phyloP scores from a whole-genome alignment of 768 basidiomycete genomes.

The Imleria badia region DNA sequence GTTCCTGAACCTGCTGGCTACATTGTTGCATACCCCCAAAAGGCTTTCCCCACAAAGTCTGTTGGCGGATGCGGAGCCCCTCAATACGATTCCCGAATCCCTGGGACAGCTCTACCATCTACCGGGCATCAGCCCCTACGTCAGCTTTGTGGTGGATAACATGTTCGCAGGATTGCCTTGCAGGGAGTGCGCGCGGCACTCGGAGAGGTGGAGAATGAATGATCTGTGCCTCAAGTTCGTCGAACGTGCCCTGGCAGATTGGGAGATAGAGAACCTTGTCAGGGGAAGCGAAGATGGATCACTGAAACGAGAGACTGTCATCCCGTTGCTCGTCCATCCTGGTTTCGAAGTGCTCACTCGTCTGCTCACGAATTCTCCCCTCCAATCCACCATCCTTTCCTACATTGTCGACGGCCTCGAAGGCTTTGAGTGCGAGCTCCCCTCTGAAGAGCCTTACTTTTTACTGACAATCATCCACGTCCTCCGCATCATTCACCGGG shows the following conservation, averaged over 20 bases:
- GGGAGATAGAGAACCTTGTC: conserved; percentile 77
- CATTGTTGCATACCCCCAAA: conserved; percentile 82
- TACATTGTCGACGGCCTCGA: no score
- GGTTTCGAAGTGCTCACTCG: conserved; percentile 86
- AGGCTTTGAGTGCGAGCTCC: no score
- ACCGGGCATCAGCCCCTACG: conserved; percentile 79
- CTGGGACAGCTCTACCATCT: conserved; percentile 79
- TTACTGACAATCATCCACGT: conserved; percentile 77
- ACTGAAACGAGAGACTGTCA: conserved; percentile 50
- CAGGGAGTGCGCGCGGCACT: conserved; percentile 71
- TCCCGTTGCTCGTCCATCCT: conserved; percentile 69
- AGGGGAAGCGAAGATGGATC: conserved; percentile 51
- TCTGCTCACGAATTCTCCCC: conserved; percentile 71
- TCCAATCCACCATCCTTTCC: no score
- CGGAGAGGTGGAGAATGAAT: conserved; percentile 84
- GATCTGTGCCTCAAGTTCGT: conserved; percentile 83
- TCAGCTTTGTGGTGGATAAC: conserved; percentile 83
- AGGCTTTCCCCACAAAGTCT: conserved; percentile 61
- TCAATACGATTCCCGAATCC: conserved; percentile 76
- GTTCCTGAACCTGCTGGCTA: conserved; percentile 78
- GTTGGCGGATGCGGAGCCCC: conserved; percentile 54
- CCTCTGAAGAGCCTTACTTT: no score
- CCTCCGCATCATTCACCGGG: conserved; percentile 76
- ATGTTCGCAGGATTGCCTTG: conserved; percentile 77
- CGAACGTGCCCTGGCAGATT: conserved; percentile 79